Percentiles rank a stretch among this genome's conserved stretches.
Evolutionary conservation across 2,329 filamentous ascomycete genomes (phyloP).

Genomic region (Diaporthe batatas): DNA sequence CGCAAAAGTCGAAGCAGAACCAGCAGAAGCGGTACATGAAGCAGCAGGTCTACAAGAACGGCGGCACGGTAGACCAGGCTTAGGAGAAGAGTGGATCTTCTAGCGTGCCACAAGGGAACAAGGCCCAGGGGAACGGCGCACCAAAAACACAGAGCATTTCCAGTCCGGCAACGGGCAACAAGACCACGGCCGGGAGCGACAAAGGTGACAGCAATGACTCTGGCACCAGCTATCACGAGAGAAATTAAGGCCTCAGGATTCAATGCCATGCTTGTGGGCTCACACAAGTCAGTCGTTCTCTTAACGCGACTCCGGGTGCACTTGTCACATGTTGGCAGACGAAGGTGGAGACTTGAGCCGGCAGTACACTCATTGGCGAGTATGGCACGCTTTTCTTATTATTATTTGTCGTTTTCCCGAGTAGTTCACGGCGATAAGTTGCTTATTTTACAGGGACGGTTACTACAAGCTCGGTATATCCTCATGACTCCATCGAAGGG

Average conservation of each 20-base stretch:
- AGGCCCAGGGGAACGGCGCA: neutral
- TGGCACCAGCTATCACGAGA: neutral
- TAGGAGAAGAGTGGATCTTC: constrained; percentile 32
- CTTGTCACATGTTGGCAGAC: constrained; percentile 9
- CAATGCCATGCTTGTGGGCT: neutral
- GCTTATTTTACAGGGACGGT: constrained; percentile 6
- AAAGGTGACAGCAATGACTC: neutral
- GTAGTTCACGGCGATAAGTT: constrained; percentile 14
- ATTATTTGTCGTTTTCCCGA: constrained; percentile 16
- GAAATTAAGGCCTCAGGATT: neutral
- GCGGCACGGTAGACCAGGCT: neutral
- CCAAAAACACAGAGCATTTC: neutral
- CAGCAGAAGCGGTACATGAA: constrained; percentile 42
- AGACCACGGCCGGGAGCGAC: neutral
- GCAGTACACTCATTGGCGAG: neutral
- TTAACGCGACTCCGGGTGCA: neutral
- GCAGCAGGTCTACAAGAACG: constrained; percentile 34
- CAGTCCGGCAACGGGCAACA: neutral
- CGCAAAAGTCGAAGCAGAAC: constrained; percentile 41
- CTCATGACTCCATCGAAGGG: neutral
- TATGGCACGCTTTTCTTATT: constrained; percentile 7
- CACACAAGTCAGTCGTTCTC: neutral
- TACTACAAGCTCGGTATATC: constrained; percentile 4
- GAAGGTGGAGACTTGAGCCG: neutral
- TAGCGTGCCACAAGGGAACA: neutral